Evolutionary conservation across 2,329 filamentous ascomycete species (phyloP).

Genomic region (Fusarium sp.): DNA sequence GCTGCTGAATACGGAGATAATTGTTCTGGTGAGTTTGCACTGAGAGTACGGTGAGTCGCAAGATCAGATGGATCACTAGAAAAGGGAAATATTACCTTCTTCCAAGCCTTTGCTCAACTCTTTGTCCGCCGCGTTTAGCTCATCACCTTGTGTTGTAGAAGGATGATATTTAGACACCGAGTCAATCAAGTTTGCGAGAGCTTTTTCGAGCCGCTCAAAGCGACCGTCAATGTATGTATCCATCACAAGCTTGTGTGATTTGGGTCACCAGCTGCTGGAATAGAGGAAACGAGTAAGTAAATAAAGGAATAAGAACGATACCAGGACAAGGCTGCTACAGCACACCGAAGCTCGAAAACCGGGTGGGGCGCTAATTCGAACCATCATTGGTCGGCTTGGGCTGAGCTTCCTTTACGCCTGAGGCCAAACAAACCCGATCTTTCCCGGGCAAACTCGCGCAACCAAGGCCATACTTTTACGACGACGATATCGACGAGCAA

Average conservation of each 20-base stretch:
- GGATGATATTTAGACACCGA: conserved; percentile 88
- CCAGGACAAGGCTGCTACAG: conserved; percentile 23
- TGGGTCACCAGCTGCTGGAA: background rate
- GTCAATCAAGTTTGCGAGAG: conserved; percentile 77
- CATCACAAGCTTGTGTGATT: conserved; percentile 58
- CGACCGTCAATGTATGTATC: conserved; percentile 71
- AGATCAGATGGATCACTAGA: background rate
- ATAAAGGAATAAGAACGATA: conserved; percentile 9
- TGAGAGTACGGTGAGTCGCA: conserved; percentile 49
- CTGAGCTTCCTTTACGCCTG: conserved; percentile 45
- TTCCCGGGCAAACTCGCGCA: conserved; percentile 55
- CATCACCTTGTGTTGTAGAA: conserved; percentile 73
- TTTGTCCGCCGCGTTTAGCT: conserved; percentile 77
- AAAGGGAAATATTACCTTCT: conserved; percentile 61
- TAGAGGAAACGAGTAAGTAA: conserved; percentile 4
- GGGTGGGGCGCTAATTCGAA: conserved; percentile 21
- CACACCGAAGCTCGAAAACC: conserved; percentile 35
- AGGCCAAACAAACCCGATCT: conserved; percentile 53
- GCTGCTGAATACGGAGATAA: conserved; percentile 73
- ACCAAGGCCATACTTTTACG: conserved; percentile 42
- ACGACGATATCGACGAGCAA: conserved; percentile 53
- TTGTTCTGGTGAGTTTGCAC: conserved; percentile 83
- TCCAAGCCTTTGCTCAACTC: conserved; percentile 75
- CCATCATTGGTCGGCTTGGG: conserved; percentile 25
- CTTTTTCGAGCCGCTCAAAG: conserved; percentile 75